A percentile compares a stretch with the other conserved stretches of the same genome.
phyloP scores from a whole-genome alignment of 208 protist genomes.

The Leishmania martiniquensis region DNA sequence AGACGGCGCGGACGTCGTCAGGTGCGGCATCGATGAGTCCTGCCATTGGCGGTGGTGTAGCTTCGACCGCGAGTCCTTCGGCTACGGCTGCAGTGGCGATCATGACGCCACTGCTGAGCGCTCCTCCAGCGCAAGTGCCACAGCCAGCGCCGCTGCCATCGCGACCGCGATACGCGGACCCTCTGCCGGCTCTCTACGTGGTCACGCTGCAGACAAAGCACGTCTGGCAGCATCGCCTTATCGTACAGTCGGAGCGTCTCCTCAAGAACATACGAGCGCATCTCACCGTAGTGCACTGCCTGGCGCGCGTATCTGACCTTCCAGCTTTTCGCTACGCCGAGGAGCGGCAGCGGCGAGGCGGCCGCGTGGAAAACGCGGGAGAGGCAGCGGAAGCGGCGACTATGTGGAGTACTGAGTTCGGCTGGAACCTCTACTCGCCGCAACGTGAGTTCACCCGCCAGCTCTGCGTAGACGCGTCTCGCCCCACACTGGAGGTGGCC shows the following conservation, averaged over 20 bases:
- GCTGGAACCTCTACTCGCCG: constrained; percentile 78
- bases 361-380: constrained; percentile 2
- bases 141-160: constrained; percentile 12
- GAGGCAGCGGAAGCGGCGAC: not conserved
- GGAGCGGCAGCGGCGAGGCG: constrained; percentile 9
- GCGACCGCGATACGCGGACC: constrained; percentile 19
- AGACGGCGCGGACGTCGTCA: constrained; percentile 6
- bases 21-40: not conserved
- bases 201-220: constrained; percentile 52
- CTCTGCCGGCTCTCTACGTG: constrained; percentile 30
- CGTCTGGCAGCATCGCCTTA: constrained; percentile 39
- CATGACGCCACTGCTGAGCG: constrained; percentile 11
- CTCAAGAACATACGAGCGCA: constrained; percentile 36
- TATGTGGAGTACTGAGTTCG: constrained; percentile 59
- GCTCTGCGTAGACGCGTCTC: constrained; percentile 40
- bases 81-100: not conserved
- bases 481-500: constrained; percentile 22
- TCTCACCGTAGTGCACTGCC: constrained; percentile 19
- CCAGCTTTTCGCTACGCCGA: constrained; percentile 51
- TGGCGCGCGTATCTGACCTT: constrained; percentile 36
- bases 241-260: constrained; percentile 31
- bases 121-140: not conserved
- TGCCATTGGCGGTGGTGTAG: not conserved
- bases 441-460: constrained; percentile 60
- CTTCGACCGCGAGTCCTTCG: not conserved